Base-by-base conservation (phyloP, 371 early-diverging fungal species). In the Basidiobolus meristosporus region DNA sequence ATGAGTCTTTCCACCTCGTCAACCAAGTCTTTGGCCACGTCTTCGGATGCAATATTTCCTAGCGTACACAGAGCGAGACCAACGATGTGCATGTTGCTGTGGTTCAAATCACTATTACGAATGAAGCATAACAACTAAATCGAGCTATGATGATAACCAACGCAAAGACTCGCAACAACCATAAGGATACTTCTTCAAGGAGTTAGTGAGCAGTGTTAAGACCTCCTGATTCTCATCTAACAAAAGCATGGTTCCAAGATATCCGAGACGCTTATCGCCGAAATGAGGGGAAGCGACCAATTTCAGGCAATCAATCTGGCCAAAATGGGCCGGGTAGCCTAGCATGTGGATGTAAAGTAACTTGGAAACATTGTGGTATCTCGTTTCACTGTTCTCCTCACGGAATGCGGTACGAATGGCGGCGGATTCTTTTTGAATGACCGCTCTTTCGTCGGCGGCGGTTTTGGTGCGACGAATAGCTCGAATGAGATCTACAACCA, bases 221-320 rank as follows among this genome's bases (percentile, higher is more conserved):
- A 87, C 81, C 50, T 91, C 92, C 42, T 91, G 92, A 53, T 90
- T 90, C 60, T 96, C 96, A 56, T 97, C 98, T 42, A 97, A 66
- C 36, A 97, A 59, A 28, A 96, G 68, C 84, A 89, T 87, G 44
- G 87, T 91, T 22, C 96, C 98, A 39, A 97, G 68, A 57, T 97
- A 96, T 9, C 95, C 96, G 21, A 97, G 58, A 36, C 95, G 76
- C 56, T 97, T 97, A 57, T 97, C 96, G 4, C 90, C 67, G 57
- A 88, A 95, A 46, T 77, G 63, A 7, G 87, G 78, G 16, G 86
- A 83, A 19, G 93, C 95, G 1, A 87, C 96, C 39, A 97, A 59
- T 58, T 97, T 97, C 33, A 97, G 59, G 51, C 93, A 97, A 54
- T 97, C 96, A 48, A 97, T 90, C 64, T 97, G 95, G 12, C 98